Base-by-base conservation (phyloP, 2,329 filamentous ascomycete genomes). In the Botrytis byssoidea region DNA sequence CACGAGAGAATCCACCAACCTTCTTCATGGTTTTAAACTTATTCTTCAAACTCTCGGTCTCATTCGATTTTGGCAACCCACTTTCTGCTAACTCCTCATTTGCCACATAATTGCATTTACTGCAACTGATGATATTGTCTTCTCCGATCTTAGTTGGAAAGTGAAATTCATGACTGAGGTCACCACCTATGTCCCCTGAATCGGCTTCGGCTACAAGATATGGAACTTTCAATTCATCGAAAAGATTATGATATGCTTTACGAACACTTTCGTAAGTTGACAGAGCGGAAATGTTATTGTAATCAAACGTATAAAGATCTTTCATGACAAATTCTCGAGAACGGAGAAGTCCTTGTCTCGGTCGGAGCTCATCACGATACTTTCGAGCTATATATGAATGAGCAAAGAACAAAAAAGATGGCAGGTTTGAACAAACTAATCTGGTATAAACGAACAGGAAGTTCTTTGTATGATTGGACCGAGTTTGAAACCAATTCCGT, bases 311-410 rank as follows among this genome's bases (percentile, higher is more conserved):
- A 82, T 99, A 99, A 1, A 99, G 87, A 82, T 99, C 96, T 83
- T 99, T 99, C 96, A 99, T 99, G 78, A 94, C 84, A 79, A 99
- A 99, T 80, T 99, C 96, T 75, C 94, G 90, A 0, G 93, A 92
- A 16, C 96, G 90, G 14, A 99, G 85, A 2, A 99, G 86, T 20
- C 96, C 96, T 78, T 97, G 93, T 46, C 96, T 89, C 32, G 96
- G 96, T 40, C 96, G 88, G 73, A 92, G 88, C 83, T 99, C 96
- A 83, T 99, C 96, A 67, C 96, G 90, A 80, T 98, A 99, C 82
- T 99, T 99, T 65, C 95, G 89, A 44, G 93, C 92, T 93, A 75
- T 12, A 48, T 5, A 32, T 14, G 12, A 35, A 16, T 51, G 75
- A 76, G 64, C 70, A 55, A 32, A 70, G 42, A 35, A 12, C 42